Base-by-base conservation (phyloP, 441 rosid genomes). In the Gossypium laxum region DNA sequence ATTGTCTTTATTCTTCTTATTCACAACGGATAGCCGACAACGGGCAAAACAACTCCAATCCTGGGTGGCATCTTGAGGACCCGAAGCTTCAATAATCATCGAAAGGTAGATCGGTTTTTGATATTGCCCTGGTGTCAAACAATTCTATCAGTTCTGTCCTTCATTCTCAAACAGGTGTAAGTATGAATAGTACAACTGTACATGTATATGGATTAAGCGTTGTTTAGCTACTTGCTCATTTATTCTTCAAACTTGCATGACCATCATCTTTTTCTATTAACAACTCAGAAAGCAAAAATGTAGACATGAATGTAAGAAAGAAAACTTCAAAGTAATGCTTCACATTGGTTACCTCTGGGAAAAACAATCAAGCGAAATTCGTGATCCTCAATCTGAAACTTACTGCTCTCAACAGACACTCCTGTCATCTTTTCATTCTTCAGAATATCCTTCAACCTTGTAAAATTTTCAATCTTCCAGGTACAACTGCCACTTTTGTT, bases 1-100 rank as follows among this genome's bases (percentile, higher is more conserved):
- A 76, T 89, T 91, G 78, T 92, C 98, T 77, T 87, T 97, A 82
- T 74, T 72, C 78, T 77, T 88, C 80, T 87, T 93, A 84, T 94
- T 92, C 78, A 89, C 86, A 81, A 94, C 92, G 28, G 95, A 89
- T 74, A 94, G 76, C 12, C 93, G 86, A 82, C 91, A 98, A 79
- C 96, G 89, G 75, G 88, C 98, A 85, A 92, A 94, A 82, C 97
- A 94, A 73, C 97, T 94, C 99, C 99, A 94, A 70, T 92, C 98
- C 62, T 79, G 84, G 73, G 88, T 86, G 75, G 94, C 85, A 82
- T 84, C 89, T 72, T 92, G 85, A 34, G 97, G 88, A 86, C 88
- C 99, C 2, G 89, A 89, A 74, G 91, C 98, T 88, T 94, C 98
- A 75, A 94, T 97, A 85, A 92, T 92, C 69, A 94, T 97, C 2